Conservation (phyloP, 2,329 filamentous ascomycete species). For the Plenodomus tracheiphilus region DNA sequence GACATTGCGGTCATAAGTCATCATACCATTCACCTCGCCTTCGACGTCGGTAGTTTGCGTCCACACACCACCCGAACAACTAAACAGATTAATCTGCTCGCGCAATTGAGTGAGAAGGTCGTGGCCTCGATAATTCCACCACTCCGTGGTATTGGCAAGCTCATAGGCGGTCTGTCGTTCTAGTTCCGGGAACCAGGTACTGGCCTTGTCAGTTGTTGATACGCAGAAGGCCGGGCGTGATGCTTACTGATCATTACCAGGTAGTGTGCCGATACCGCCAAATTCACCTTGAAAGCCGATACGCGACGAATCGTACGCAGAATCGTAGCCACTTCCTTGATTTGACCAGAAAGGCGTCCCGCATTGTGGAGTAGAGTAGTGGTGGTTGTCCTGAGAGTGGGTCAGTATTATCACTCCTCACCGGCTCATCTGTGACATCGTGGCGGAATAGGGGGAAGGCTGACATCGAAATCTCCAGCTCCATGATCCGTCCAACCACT, state of each 20-base stretch:
- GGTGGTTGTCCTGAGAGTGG: constrained; percentile 63
- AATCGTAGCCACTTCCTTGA: constrained; percentile 54
- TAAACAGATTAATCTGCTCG: constrained; percentile 57
- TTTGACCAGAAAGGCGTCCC: constrained; percentile 69
- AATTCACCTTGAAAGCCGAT: constrained; percentile 74
- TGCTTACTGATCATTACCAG: constrained; percentile 59
- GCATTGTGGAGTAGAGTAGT: constrained; percentile 72
- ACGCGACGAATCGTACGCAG: constrained; percentile 57
- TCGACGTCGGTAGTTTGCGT: constrained; percentile 77
- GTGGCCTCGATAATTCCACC: constrained; percentile 69
- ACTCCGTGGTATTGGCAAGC: constrained; percentile 59
- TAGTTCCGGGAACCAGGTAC: constrained; percentile 63
- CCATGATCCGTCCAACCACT: constrained; percentile 71
- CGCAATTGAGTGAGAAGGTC: constrained; percentile 53
- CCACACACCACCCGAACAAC: constrained; percentile 70
- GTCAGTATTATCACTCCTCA: background rate
- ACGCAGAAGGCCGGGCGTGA: too few relatives aligned
- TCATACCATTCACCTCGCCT: constrained; percentile 71
- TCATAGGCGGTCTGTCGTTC: constrained; percentile 68
- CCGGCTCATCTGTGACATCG: background rate
- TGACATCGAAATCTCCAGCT: constrained; percentile 60
- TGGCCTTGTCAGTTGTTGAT: background rate
- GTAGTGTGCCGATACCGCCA: constrained; percentile 68
- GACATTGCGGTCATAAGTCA: constrained; percentile 69
- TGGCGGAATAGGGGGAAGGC: constrained; percentile 5